phyloP scores from a whole-genome alignment of 2,329 filamentous ascomycete species.

The Stachybotrys chartarum region DNA sequence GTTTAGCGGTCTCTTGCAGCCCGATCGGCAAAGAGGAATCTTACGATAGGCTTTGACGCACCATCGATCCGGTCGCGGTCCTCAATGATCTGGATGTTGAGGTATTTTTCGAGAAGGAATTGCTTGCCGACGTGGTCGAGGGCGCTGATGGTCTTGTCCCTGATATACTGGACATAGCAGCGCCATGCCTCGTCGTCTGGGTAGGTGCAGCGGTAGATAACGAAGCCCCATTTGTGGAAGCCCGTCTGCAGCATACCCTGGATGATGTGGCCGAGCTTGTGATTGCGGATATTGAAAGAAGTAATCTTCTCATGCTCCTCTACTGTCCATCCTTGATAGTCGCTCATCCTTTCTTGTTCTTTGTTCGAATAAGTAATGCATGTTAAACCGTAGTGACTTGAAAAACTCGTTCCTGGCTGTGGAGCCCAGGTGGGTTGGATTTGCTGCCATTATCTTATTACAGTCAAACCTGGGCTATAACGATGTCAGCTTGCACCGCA shows the following conservation, averaged over 20 bases:
- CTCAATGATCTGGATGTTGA: background rate
- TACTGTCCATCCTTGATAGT: background rate
- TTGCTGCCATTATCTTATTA: too few relatives aligned
- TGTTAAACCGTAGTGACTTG: too few relatives aligned
- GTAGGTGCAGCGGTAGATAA: conserved; percentile 11
- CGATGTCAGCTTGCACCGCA: too few relatives aligned
- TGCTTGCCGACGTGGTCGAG: background rate
- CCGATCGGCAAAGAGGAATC: background rate
- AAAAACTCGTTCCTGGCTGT: too few relatives aligned
- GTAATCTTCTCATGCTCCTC: background rate
- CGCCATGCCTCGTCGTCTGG: conserved; percentile 6
- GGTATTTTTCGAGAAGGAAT: background rate
- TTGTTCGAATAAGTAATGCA: background rate
- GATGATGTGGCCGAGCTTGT: background rate
- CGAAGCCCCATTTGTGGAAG: conserved; percentile 9
- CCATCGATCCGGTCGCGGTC: background rate
- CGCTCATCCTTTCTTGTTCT: too few relatives aligned
- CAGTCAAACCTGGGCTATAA: too few relatives aligned
- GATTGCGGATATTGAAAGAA: background rate
- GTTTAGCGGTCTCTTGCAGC: background rate
- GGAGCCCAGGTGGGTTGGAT: too few relatives aligned
- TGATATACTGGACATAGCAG: background rate
- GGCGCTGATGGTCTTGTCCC: background rate
- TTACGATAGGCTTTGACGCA: background rate
- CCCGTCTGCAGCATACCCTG: conserved; percentile 1